Conservation (phyloP, 352 stramenopile species). For the Globisporangium paroecandrum region DNA sequence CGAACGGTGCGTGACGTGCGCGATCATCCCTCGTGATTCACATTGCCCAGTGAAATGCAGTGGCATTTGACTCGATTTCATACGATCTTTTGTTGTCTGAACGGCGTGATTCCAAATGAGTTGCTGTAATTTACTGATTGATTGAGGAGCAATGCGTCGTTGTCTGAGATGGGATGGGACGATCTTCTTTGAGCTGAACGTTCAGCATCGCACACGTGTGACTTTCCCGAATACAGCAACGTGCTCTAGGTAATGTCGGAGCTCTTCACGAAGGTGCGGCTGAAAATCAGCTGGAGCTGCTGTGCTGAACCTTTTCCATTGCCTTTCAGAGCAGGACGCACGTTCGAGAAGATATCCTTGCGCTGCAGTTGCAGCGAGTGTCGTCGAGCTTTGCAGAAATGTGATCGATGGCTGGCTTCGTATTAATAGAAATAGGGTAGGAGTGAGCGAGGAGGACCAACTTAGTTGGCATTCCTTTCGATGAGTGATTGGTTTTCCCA, state of each 20-base stretch:
- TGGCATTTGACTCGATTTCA: background rate
- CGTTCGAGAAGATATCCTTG: no score
- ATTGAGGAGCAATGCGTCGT: background rate
- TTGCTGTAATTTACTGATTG: background rate
- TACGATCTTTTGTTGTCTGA: background rate
- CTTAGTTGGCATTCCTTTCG: no score
- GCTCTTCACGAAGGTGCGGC: no score
- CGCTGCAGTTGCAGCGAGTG: no score
- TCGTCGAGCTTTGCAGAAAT: no score
- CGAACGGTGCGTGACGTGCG: background rate
- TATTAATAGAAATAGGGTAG: no score
- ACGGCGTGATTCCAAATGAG: background rate
- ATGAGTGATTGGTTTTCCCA: background rate
- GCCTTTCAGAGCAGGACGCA: no score
- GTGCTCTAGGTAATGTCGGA: no score
- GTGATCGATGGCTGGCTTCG: no score
- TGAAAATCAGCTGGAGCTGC: no score
- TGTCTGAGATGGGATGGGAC: background rate
- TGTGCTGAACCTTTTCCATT: no score
- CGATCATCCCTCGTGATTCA: background rate
- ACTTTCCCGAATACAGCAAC: background rate
- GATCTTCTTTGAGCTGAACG: background rate
- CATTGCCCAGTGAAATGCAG: background rate
- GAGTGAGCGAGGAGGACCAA: no score
- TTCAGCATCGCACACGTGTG: background rate